Conservation (phyloP, 2,329 filamentous ascomycete species). For the Trichoderma polysporum region DNA sequence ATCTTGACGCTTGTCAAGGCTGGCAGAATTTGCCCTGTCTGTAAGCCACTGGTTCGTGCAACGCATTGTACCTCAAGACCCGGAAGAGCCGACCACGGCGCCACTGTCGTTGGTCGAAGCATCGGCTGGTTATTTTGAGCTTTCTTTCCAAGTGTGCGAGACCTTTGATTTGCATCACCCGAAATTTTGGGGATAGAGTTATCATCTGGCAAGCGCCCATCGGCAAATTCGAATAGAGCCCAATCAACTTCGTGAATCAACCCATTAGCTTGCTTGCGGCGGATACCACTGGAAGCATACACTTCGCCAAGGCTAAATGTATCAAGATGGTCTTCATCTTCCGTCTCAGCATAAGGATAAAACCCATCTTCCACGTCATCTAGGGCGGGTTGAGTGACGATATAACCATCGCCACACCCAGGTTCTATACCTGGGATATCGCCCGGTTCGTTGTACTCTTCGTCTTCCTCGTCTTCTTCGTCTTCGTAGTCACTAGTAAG, state of each 20-base stretch:
- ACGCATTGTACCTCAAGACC: slow-evolving; percentile 82
- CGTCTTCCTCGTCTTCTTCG: slow-evolving; percentile 55
- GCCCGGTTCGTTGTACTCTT: slow-evolving; percentile 60
- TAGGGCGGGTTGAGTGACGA: slow-evolving; percentile 87
- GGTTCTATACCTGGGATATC: slow-evolving; percentile 78
- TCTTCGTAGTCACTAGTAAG: slow-evolving; percentile 54
- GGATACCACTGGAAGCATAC: slow-evolving; percentile 86
- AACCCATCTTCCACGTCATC: slow-evolving; percentile 84
- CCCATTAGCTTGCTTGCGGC: slow-evolving; percentile 68
- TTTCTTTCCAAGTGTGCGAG: slow-evolving; percentile 17
- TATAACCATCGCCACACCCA: slow-evolving; percentile 72
- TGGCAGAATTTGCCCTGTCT: slow-evolving; percentile 73
- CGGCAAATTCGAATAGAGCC: slow-evolving; percentile 81
- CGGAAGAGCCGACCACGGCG: slow-evolving; percentile 61
- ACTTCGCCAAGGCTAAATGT: slow-evolving; percentile 79
- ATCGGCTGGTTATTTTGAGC: slow-evolving; percentile 32
- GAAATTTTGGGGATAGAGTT: slow-evolving; percentile 62
- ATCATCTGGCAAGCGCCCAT: slow-evolving; percentile 66
- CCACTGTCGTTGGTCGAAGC: slow-evolving; percentile 58
- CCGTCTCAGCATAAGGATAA: slow-evolving; percentile 68
- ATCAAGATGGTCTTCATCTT: slow-evolving; percentile 79
- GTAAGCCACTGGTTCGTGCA: slow-evolving; percentile 81
- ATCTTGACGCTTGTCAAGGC: slow-evolving; percentile 84
- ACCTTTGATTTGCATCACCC: slow-evolving; percentile 20
- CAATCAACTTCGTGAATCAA: slow-evolving; percentile 92